These are phyloP conservation scores for Diaporthe citri DNA, from an alignment of 2,329 filamentous ascomycete species.

Conservation along the genomic window DNA sequence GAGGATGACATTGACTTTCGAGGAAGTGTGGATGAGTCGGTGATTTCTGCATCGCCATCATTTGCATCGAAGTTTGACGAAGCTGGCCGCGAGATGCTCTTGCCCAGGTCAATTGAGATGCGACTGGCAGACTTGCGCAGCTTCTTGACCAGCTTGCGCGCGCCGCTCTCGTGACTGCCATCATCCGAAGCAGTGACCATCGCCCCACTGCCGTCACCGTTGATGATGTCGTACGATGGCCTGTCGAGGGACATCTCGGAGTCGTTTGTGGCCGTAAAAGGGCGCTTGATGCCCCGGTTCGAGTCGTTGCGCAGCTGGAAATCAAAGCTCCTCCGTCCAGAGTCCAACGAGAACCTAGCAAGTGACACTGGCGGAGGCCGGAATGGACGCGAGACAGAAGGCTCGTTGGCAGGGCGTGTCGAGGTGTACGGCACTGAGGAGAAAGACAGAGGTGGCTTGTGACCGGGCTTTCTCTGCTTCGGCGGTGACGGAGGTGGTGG, in stretches of 20 bases:
- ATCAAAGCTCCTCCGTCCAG: slow-evolving; percentile 33
- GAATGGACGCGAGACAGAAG: slow-evolving; percentile 11
- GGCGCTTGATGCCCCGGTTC: slow-evolving; percentile 50
- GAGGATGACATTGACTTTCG: slow-evolving; percentile 35
- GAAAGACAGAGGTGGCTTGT: slow-evolving; percentile 32
- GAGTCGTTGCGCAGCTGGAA: slow-evolving; percentile 29
- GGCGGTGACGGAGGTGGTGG: slow-evolving; percentile 30
- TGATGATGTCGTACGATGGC: slow-evolving; percentile 56
- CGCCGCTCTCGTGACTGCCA: slow-evolving; percentile 42
- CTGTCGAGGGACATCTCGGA: slow-evolving; percentile 33
- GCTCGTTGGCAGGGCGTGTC: slow-evolving; percentile 3
- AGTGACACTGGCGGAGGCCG: slow-evolving; percentile 33
- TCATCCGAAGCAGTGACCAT: slow-evolving; percentile 46
- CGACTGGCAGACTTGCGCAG: slow-evolving; percentile 64
- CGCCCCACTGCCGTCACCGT: slow-evolving; percentile 47
- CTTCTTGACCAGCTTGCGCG: slow-evolving; percentile 62
- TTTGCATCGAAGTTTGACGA: slow-evolving; percentile 6
- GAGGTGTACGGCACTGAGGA: slow-evolving; percentile 33
- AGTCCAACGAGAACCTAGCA: slow-evolving; percentile 36
- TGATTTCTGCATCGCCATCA: slow-evolving; percentile 28
- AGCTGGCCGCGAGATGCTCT: slow-evolving; percentile 31
- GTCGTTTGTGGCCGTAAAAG: slow-evolving; percentile 33
- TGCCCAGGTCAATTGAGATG: slow-evolving; percentile 56
- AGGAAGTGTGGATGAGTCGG: slow-evolving; percentile 16
- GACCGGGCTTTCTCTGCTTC: slow-evolving; percentile 31